Evolutionary conservation across 768 basidiomycete species (phyloP), one percentile per base, ranked within the genome.

Genomic region (Lactarius hatsudake): DNA sequence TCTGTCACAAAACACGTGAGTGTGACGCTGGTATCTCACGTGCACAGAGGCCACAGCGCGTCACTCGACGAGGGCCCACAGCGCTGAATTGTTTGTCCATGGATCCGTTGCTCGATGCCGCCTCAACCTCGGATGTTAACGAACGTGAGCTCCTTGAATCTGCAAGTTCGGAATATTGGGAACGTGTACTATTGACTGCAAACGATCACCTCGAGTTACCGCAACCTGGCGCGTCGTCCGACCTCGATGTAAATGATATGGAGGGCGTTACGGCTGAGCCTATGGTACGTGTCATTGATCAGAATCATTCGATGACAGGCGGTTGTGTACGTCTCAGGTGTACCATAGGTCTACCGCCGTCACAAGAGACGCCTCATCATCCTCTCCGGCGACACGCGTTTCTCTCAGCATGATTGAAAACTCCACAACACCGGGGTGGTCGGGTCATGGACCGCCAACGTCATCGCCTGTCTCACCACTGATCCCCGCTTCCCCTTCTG

Each of bases 81-180:
- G 18, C 40, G 6, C 5, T 17, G 45, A 6, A 23, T 51, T 53
- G 3, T 6, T 53, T 26, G 10, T 12, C 13, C 15, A 59, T 63
- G 65, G 40, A 67, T 20, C n/a, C 18, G 48, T 32, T 28, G 9
- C 40, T 45, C 23, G 64, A 69, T 34, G 51, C n/a, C 0, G 61
- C 57, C 6, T 69, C 68, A 59, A 62, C 68, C 5, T 69, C 68
- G 4, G 68, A 69, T 36, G 53, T 42, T 5, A 65, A 63, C 13
- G 68, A 69, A 68, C 68, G 68, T 18, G 66, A 69, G 4, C 5
- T 67, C 55, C 55, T 66, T 6, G 65, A 72, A 42, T 71, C 69
- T 38, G 45, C 45, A 30, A 61, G 43, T 17, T 56, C 51, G 8
- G 28, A 28, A 42, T 68, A 72, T 64, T 67, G 62, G 71, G 45